These are phyloP conservation scores for Fragosphaeria purpurea DNA, from an alignment of 2,329 filamentous ascomycete species.

Conservation along the genomic window DNA sequence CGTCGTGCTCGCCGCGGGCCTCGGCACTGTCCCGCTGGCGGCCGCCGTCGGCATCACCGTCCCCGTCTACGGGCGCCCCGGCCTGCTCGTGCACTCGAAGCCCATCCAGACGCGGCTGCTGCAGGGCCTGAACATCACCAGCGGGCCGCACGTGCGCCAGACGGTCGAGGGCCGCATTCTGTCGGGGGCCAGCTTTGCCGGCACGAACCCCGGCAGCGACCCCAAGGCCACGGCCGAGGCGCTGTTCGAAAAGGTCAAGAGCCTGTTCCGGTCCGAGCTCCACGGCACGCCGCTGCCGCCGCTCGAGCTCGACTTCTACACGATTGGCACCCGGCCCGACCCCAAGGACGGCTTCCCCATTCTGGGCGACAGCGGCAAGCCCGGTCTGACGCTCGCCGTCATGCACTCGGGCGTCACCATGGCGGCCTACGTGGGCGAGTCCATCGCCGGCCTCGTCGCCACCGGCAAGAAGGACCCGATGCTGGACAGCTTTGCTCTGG, in stretches of 20 bases:
- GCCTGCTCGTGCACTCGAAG: slow-evolving; percentile 21
- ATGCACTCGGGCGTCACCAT: slow-evolving; percentile 23
- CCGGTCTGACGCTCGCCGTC: slow-evolving; percentile 20
- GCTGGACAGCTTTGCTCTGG: neutral
- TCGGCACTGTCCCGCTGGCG: slow-evolving; percentile 18
- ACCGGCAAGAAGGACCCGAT: slow-evolving; percentile 3
- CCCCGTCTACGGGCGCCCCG: slow-evolving; percentile 15
- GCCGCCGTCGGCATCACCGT: slow-evolving; percentile 16
- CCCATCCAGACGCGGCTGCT: slow-evolving; percentile 15
- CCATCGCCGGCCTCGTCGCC: slow-evolving; percentile 2
- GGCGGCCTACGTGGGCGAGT: slow-evolving; percentile 17
- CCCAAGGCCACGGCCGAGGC: slow-evolving; percentile 15
- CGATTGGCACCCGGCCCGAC: slow-evolving; percentile 18
- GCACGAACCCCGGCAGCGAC: slow-evolving; percentile 6
- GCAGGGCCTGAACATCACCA: slow-evolving; percentile 15
- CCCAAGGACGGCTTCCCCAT: slow-evolving; percentile 20
- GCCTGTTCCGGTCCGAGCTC: slow-evolving; percentile 10
- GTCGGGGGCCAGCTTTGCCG: slow-evolving; percentile 16
- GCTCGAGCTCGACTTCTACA: slow-evolving; percentile 20
- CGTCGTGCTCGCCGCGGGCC: slow-evolving; percentile 21
- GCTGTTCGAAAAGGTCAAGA: slow-evolving; percentile 15
- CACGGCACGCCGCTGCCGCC: slow-evolving; percentile 1
- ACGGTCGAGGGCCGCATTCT: slow-evolving; percentile 19
- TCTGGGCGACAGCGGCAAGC: slow-evolving; percentile 17
- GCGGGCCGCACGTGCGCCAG: slow-evolving; percentile 20